Evolutionary conservation across 2,329 filamentous ascomycete species (phyloP), one percentile per base, ranked within the genome.

Genomic region (Tolypocladium tropicale): DNA sequence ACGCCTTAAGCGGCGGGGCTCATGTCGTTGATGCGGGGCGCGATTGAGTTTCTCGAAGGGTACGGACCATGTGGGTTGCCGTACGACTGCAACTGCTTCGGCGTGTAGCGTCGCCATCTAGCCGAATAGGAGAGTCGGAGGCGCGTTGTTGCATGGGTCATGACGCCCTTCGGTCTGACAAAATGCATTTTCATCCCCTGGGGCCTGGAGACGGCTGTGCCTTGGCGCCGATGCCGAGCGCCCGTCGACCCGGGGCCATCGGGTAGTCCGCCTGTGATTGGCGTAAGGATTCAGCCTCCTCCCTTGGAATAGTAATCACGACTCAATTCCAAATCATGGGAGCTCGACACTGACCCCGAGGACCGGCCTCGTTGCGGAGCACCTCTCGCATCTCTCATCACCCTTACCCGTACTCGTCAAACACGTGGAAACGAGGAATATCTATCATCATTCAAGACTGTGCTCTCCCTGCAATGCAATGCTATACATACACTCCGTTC

Each of bases 391-490:
- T 25, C 7, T 4, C 46, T 32, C 28, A 6, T 12, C 16, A 10
- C 14, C 12, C 25, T 4, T 14, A 34, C 39, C 7, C 16, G 36
- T n/a, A 18, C 36, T 18, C n/a, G n/a, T n/a, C 14, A 30, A 33
- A n/a, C 39, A 34, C 10, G 4, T 33, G 14, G 46, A 50, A 32
- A 50, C 46, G 32, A 49, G 18, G 46, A 36, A 55, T 46, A 49
- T 54, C 57, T 57, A 53, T 58, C 55, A 53, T 58, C 55, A 57
- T 58, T 52, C 52, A 55, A 53, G 39, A 52, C 36, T 48, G 43
- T 30, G 46, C 36, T 34, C 33, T 52, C 28, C 32, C 41, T 58
- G 53, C 54, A 49, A 56, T 56, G 57, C 53, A 55, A 57, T 56
- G 55, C 57, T 54, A 56, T 59, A 59, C 43, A 52, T 56, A 39